Base-by-base conservation (phyloP, 352 stramenopile genomes). In the Blastocystis sp. region DNA sequence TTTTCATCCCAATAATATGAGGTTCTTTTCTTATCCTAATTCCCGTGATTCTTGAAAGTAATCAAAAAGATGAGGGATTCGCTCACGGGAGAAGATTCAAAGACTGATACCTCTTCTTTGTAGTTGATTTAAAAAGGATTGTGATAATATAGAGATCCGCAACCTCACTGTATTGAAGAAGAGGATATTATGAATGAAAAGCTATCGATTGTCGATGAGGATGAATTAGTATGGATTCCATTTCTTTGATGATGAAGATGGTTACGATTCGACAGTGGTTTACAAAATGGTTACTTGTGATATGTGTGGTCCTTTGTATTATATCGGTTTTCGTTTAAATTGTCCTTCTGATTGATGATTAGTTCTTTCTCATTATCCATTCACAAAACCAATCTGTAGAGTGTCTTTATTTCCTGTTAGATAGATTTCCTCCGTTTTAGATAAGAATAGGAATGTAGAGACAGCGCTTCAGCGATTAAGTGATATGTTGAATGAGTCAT, bases 311-410 rank as follows among this genome's bases (percentile, higher is more conserved):
- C 46, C 61, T 57, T 59, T 32, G 19, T 24, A n/a, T 12, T 63
- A 42, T 19, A 14, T 37, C 29, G 6, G 12, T 14, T 80, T 12
- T 80, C 11, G 61, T 61, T n/a, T 73, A 42, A 21, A 14, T 73
- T n/a, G 19, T n/a, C 9, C 2, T 63, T 58, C 21, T 12, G 2
- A n/a, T 1, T 66, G 19, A 65, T 27, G 27, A 35, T 29, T 83
- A 83, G 71, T 63, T 83, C 49, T 83, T 83, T 56, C 58, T 83
- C 27, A 46, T 83, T 16, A n/a, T 83, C 66, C 71, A 83, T 66
- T 46, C 19, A 7, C 71, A 83, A 37, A 83, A 66, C 29, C 32
- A 61, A 19, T 43, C 46, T 37, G 43, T 83, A 35, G 32, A 2
- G 2, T 58, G 39, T 11, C 9, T 11, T 4, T 49, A 21, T 80